Evolutionary conservation across 1,139 yeast species (phyloP).

Genomic region (Arxiozyma bovina): DNA sequence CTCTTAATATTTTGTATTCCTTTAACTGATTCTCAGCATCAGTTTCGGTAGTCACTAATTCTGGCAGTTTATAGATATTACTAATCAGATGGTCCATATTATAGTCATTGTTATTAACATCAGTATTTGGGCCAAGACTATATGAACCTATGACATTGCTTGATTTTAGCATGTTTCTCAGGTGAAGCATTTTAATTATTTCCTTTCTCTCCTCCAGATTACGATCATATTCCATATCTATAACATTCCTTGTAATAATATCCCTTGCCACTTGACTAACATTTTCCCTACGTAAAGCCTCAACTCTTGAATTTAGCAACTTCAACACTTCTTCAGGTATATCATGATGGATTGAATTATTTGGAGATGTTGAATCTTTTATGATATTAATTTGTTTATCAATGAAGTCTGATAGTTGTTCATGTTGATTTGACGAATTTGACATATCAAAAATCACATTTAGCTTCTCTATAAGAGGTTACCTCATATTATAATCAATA

Average conservation of each 20-base stretch:
- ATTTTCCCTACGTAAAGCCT: neutral
- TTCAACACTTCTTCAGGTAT: conserved; percentile 7
- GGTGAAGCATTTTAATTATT: conserved; percentile 16
- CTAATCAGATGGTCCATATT: conserved; percentile 13
- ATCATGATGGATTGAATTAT: neutral
- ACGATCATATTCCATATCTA: conserved; percentile 15
- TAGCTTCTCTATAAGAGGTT: neutral
- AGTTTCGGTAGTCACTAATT: conserved; percentile 8
- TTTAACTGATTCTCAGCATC: conserved; percentile 6
- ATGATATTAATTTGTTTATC: conserved; percentile 4
- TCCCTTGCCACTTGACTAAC: conserved; percentile 8
- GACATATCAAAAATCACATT: neutral
- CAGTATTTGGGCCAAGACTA: conserved; percentile 7
- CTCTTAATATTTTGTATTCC: conserved; percentile 8
- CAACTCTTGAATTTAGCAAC: conserved; percentile 2
- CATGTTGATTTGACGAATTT: neutral
- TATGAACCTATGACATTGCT: conserved; percentile 15
- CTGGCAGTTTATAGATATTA: conserved; percentile 20
- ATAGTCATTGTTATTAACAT: neutral
- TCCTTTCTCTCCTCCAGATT: conserved; percentile 12
- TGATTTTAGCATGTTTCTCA: conserved; percentile 14
- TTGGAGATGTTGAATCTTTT: neutral
- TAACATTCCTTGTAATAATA: conserved; percentile 10
- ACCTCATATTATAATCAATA: too few species aligned
- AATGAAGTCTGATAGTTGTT: conserved; percentile 6